Evolutionary conservation across 805 yeast genomes (phyloP).

Genomic region (Danielozyma ontarioensis): DNA sequence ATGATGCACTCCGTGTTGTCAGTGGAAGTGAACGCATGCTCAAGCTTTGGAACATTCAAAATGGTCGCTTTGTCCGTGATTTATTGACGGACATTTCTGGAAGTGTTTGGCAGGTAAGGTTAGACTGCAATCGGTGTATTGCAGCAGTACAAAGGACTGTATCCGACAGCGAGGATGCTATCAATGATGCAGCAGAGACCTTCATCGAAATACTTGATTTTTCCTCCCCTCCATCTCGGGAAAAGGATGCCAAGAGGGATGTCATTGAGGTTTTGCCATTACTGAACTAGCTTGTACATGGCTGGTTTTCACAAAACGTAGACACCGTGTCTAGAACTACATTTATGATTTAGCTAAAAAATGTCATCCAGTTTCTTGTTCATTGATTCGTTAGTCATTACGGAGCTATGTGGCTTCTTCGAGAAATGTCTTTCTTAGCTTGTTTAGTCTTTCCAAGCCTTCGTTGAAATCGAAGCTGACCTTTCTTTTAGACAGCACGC

Average conservation of each 20-base stretch:
- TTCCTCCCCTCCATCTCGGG: constrained; percentile 33
- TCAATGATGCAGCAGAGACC: too few species aligned
- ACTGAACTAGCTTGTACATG: neutral
- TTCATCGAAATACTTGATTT: constrained; percentile 83
- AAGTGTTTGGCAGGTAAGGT: constrained; percentile 91
- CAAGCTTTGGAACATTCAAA: constrained; percentile 79
- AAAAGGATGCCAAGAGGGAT: constrained; percentile 1
- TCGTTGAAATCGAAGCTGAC: constrained; percentile 25
- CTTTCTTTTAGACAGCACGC: constrained; percentile 10
- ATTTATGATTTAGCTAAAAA: too few species aligned
- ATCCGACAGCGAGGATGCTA: constrained; percentile 46
- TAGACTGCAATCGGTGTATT: constrained; percentile 77
- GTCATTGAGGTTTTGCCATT: constrained; percentile 1
- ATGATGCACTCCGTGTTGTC: constrained; percentile 75
- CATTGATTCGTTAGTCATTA: neutral
- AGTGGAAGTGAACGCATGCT: constrained; percentile 88
- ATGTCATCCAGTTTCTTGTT: neutral
- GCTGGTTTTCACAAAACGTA: too few species aligned
- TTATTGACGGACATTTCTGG: constrained; percentile 71
- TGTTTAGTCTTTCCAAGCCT: constrained; percentile 26
- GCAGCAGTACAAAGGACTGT: constrained; percentile 72
- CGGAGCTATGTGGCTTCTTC: too few species aligned
- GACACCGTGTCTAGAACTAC: too few species aligned
- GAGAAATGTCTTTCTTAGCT: constrained; percentile 31
- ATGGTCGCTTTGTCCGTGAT: constrained; percentile 73